A percentile compares a stretch with the other conserved stretches of the same genome.
Conservation (phyloP, 106 monocot genomes). For the Chionographis japonica region DNA sequence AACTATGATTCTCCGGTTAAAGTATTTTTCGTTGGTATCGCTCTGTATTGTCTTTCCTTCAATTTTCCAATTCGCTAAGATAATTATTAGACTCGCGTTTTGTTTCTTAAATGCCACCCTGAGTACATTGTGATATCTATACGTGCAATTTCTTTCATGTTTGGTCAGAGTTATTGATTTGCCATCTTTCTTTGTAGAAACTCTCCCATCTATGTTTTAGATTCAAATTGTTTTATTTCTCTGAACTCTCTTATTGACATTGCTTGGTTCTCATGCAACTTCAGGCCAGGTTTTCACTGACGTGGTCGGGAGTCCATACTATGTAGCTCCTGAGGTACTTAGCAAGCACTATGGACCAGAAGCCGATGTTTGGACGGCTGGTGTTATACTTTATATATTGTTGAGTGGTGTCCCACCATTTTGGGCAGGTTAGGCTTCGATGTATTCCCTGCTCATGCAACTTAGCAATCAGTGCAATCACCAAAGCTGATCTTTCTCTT, state of each 20-base stretch:
- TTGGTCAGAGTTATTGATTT: too few relatives aligned
- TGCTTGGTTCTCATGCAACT: conserved; percentile 4
- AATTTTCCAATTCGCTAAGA: too few relatives aligned
- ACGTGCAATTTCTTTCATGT: too few relatives aligned
- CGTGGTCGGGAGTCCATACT: conserved; percentile 65
- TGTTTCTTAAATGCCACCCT: too few relatives aligned
- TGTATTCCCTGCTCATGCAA: not conserved
- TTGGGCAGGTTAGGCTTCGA: conserved; percentile 40
- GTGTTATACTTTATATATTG: conserved; percentile 56
- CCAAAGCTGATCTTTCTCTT: not conserved
- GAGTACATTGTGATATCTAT: too few relatives aligned
- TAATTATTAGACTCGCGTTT: too few relatives aligned
- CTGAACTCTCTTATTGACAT: too few relatives aligned
- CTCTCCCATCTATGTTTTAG: not conserved
- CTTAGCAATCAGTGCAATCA: not conserved
- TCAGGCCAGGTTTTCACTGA: conserved; percentile 58
- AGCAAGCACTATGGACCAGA: conserved; percentile 49
- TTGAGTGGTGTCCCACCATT: conserved; percentile 66
- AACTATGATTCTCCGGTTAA: too few relatives aligned
- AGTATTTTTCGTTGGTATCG: too few relatives aligned
- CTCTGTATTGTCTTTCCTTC: too few relatives aligned
- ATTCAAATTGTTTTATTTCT: not conserved
- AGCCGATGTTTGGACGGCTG: conserved; percentile 76
- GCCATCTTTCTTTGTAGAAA: not conserved
- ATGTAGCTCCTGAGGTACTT: conserved; percentile 60